Conservation (phyloP, 768 basidiomycete species). For the Tubosaeta sp. region DNA sequence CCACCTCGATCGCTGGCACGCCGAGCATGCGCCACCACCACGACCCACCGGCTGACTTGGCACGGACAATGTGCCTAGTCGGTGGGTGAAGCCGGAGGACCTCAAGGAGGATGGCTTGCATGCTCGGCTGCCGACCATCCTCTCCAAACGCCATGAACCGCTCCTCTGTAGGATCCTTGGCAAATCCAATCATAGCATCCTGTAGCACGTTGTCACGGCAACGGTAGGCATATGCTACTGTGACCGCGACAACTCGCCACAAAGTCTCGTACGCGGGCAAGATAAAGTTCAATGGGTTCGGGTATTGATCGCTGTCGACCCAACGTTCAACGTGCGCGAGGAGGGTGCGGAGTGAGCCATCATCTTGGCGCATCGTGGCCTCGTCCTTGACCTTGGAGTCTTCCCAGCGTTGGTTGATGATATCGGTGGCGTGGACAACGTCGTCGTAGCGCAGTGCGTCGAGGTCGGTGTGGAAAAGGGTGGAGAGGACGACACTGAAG, state of each 20-base stretch:
- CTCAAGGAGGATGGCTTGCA: conserved; percentile 24
- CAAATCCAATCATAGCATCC: conserved; percentile 24
- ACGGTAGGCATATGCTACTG: conserved; percentile 30
- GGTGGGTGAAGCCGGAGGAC: conserved; percentile 30
- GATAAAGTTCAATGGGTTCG: conserved; percentile 47
- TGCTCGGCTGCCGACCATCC: conserved; percentile 12
- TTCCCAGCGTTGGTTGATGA: conserved; percentile 35
- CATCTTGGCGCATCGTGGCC: conserved; percentile 11
- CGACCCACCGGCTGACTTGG: background rate
- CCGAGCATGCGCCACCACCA: conserved; percentile 15
- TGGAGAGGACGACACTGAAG: conserved; percentile 40
- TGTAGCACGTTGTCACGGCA: conserved; percentile 19
- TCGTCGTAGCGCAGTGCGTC: conserved; percentile 31
- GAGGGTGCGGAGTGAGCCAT: conserved; percentile 29
- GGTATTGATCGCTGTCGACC: conserved; percentile 27
- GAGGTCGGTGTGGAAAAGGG: conserved; percentile 33
- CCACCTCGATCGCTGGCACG: conserved; percentile 15
- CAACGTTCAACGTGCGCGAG: conserved; percentile 32
- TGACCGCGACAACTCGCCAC: conserved; percentile 59
- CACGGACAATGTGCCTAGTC: conserved; percentile 22
- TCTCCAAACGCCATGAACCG: conserved; percentile 15
- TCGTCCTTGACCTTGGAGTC: conserved; percentile 20
- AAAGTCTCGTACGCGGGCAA: conserved; percentile 61
- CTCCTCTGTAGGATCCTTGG: conserved; percentile 20
- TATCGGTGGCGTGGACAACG: conserved; percentile 34